phyloP scores from a whole-genome alignment of 2,329 filamentous ascomycete genomes.

The Trichoderma gracile region DNA sequence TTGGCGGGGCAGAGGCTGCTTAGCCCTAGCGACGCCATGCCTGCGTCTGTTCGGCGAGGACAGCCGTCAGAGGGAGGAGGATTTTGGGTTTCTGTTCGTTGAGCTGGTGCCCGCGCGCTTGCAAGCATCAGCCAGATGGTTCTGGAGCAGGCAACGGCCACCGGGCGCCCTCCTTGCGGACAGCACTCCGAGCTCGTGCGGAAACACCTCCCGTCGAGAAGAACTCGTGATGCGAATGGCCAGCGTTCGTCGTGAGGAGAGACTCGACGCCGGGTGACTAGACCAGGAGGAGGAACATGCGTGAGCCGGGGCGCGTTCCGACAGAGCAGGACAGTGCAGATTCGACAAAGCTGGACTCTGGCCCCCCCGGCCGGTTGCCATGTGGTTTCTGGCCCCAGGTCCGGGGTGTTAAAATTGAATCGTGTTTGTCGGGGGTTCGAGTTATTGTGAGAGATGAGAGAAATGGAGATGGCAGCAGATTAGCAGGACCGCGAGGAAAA shows the following conservation, averaged over 20 bases:
- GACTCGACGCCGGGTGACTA: no score
- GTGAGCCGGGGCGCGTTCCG: constrained; percentile 17
- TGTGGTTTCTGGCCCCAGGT: constrained; percentile 15
- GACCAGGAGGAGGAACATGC: neutral
- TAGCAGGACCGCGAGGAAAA: constrained; percentile 8
- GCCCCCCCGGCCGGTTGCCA: constrained; percentile 12
- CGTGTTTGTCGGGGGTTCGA: constrained; percentile 1
- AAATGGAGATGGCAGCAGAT: constrained; percentile 11
- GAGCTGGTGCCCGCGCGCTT: constrained; percentile 22
- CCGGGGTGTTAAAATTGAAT: constrained; percentile 21
- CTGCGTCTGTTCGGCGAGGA: neutral
- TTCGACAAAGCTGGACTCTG: neutral
- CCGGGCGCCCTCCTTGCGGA: neutral
- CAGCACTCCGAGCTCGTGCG: neutral
- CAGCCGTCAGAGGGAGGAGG: constrained; percentile 8
- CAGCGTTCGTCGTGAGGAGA: no score
- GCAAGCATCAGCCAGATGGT: neutral
- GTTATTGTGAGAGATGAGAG: neutral
- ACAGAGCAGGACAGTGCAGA: constrained; percentile 15
- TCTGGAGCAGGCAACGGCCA: neutral
- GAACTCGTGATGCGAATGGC: no score
- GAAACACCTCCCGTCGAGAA: neutral
- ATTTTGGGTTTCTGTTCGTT: constrained; percentile 15
- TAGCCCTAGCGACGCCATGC: constrained; percentile 24
- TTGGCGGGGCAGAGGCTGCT: constrained; percentile 25